Evolutionary conservation across 176 grass and related monocot species (phyloP).

Genomic region (Rhynchospora breviuscula): DNA sequence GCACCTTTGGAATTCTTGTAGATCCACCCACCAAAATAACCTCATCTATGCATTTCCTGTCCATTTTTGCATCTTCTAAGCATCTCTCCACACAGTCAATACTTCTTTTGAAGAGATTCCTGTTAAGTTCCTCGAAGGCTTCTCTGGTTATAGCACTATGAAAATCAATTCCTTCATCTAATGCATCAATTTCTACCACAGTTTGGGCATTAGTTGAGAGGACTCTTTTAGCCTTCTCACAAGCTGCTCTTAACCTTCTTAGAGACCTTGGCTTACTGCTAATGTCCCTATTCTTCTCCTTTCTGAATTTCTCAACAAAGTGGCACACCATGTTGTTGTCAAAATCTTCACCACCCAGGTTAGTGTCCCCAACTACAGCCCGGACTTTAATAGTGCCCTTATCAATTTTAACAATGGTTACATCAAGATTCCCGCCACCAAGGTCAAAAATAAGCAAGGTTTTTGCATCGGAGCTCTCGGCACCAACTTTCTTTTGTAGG

Average conservation of each 20-base stretch:
- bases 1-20: constrained; percentile 7
- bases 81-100: background rate
- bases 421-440: constrained; percentile 13
- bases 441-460: constrained; percentile 16
- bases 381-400: background rate
- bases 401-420: background rate
- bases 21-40: background rate
- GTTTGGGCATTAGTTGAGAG: constrained; percentile 15
- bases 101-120: background rate
- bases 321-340: constrained; percentile 7
- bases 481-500: background rate
- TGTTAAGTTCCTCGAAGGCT: background rate
- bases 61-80: constrained; percentile 2
- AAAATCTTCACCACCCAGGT: constrained; percentile 21
- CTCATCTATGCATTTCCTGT: constrained; percentile 8
- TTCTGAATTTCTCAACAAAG: constrained; percentile 13
- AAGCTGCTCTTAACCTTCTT: constrained; percentile 3
- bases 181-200: constrained; percentile 19
- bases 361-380: constrained; percentile 9
- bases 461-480: background rate
- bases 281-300: constrained; percentile 4
- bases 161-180: constrained; percentile 21
- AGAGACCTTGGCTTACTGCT: constrained; percentile 7
- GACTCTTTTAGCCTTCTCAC: constrained; percentile 17
- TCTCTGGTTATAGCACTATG: background rate